Evolutionary conservation across 208 protist species (phyloP).

Genomic region (Kentomonas sorsogonicus): DNA sequence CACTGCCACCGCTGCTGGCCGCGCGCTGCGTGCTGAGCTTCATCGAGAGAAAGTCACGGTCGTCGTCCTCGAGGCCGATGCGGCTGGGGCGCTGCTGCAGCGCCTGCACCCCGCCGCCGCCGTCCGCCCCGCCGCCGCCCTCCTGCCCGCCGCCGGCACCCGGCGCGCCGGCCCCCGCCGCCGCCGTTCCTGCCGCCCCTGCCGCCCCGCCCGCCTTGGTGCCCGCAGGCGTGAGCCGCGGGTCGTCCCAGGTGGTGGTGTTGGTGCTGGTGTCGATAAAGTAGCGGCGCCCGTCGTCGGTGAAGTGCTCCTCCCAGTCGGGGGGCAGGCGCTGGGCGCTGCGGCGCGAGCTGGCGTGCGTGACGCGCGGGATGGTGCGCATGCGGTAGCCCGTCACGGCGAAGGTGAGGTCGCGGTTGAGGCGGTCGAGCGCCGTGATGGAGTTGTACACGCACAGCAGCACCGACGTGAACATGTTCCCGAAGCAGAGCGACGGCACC

Average conservation of each 20-base stretch:
- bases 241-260: constrained; percentile 62
- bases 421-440: constrained; percentile 48
- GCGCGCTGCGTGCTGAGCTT: constrained; percentile 20
- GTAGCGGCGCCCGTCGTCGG: constrained; percentile 65
- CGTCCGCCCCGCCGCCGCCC: neutral
- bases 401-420: constrained; percentile 67
- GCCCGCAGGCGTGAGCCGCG: constrained; percentile 24
- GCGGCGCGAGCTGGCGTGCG: constrained; percentile 32
- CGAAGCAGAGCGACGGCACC: constrained; percentile 63
- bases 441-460: constrained; percentile 86
- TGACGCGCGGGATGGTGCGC: constrained; percentile 64
- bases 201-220: neutral
- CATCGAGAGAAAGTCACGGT: constrained; percentile 37
- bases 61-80: constrained; percentile 35
- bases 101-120: neutral
- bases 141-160: neutral
- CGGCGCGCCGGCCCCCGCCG: neutral
- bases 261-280: constrained; percentile 61
- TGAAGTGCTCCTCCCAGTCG: constrained; percentile 77
- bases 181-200: constrained; percentile 4
- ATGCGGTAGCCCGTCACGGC: constrained; percentile 63
- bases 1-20: neutral
- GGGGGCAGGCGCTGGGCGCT: constrained; percentile 40
- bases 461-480: constrained; percentile 75
- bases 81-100: constrained; percentile 23